phyloP scores from a whole-genome alignment of 2,329 filamentous ascomycete species.

The Alternaria sp. region DNA sequence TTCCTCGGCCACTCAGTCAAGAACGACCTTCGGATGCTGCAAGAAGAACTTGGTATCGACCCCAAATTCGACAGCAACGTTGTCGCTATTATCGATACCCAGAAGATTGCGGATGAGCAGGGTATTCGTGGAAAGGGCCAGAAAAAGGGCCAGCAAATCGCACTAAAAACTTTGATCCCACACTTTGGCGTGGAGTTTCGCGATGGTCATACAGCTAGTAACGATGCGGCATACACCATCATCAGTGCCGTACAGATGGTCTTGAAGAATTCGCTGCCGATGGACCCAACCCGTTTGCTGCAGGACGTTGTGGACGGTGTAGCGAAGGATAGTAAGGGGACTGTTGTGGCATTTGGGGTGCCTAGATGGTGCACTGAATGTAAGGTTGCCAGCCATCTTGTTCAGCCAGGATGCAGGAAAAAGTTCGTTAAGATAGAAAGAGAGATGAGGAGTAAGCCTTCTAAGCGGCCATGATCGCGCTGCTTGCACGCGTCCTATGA shows the following conservation, averaged over 20 bases:
- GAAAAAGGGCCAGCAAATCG: not conserved
- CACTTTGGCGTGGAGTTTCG: not conserved
- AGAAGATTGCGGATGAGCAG: not conserved
- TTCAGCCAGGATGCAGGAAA: not conserved
- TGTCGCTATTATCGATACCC: not conserved
- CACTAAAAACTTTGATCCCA: not conserved
- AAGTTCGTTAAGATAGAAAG: not conserved
- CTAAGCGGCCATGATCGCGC: not conserved
- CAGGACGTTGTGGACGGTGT: not conserved
- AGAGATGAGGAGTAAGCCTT: not conserved
- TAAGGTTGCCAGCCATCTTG: not conserved
- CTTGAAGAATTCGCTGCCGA: not conserved
- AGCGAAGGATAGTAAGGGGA: not conserved
- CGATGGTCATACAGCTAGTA: not conserved
- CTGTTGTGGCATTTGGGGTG: not conserved
- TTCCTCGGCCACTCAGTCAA: slow-evolving; percentile 3
- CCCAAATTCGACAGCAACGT: not conserved
- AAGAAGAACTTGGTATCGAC: not conserved
- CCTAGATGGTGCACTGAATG: not conserved
- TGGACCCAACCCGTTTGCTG: not conserved
- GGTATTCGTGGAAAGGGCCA: not conserved
- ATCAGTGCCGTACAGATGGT: not conserved
- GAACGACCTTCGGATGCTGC: slow-evolving; percentile 3
- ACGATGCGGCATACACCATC: not conserved
- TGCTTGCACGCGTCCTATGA: not conserved